These are phyloP conservation scores for Pleurotus djamor DNA, from an alignment of 768 basidiomycete species.

Conservation along the genomic window DNA sequence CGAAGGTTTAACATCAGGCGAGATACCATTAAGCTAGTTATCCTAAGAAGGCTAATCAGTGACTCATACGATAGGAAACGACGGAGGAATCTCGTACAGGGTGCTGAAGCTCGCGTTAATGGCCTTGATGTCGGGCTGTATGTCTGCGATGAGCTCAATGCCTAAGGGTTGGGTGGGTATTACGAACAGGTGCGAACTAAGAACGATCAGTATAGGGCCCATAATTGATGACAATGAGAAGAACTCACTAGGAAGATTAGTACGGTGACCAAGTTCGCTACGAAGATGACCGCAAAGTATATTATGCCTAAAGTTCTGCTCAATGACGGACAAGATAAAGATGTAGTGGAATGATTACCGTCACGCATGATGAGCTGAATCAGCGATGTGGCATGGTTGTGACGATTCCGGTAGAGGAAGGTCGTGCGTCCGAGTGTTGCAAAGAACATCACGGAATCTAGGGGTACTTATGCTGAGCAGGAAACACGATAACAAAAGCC, in stretches of 20 bases:
- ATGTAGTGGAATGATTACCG: constrained; percentile 17
- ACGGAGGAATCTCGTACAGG: constrained; percentile 15
- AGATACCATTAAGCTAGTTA: too few species aligned
- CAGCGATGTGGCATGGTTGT: constrained; percentile 15
- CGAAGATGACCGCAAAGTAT: constrained; percentile 32
- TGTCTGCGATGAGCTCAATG: too few species aligned
- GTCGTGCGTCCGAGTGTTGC: constrained; percentile 25
- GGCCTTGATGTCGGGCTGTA: constrained; percentile 30
- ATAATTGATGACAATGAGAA: constrained; percentile 21
- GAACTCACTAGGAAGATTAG: constrained; percentile 27
- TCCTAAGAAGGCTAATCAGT: too few species aligned
- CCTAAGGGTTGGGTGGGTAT: not conserved
- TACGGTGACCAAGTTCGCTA: constrained; percentile 27
- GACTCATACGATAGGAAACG: too few species aligned
- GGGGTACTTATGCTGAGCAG: too few species aligned
- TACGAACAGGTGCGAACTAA: too few species aligned
- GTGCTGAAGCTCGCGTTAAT: constrained; percentile 36
- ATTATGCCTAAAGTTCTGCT: constrained; percentile 21
- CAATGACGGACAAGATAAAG: not conserved
- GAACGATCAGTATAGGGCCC: not conserved
- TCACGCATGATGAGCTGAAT: constrained; percentile 29
- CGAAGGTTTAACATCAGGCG: too few species aligned
- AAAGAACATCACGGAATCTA: constrained; percentile 28
- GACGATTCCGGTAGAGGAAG: constrained; percentile 18
- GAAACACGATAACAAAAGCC: not conserved